Conservation (phyloP, 331 rosid genomes). For the Spiraea crenata region DNA sequence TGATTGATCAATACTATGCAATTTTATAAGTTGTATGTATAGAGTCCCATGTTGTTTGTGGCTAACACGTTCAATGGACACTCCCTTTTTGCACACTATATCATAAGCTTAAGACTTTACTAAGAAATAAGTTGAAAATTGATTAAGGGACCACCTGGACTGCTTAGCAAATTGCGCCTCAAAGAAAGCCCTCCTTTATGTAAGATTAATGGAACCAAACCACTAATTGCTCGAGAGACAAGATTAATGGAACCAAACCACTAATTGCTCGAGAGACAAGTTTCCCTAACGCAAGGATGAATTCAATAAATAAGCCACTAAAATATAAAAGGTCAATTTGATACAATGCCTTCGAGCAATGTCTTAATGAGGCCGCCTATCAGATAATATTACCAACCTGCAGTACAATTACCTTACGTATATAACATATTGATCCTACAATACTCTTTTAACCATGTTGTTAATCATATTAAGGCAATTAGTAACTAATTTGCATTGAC, state of each 20-base stretch:
- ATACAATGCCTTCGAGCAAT: slow-evolving; percentile 4
- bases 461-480: too few species aligned
- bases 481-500: background rate
- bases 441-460: too few species aligned
- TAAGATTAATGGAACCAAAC: background rate
- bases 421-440: too few species aligned
- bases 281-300: slow-evolving; percentile 39
- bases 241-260: background rate
- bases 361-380: too few species aligned
- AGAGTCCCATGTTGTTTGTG: background rate
- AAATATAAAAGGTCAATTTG: slow-evolving; percentile 19
- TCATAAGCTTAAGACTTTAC: background rate
- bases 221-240: background rate
- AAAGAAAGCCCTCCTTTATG: slow-evolving; percentile 18
- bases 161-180: background rate
- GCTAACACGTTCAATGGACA: background rate
- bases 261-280: slow-evolving; percentile 17
- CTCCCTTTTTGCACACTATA: background rate
- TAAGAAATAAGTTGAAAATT: background rate
- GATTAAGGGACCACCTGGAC: background rate
- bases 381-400: too few species aligned
- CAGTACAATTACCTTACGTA: too few species aligned
- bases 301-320: background rate
- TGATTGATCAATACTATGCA: too few species aligned
- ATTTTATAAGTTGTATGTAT: background rate